Base-by-base conservation (phyloP, 805 yeast genomes). In the Nematodospora valgi region DNA sequence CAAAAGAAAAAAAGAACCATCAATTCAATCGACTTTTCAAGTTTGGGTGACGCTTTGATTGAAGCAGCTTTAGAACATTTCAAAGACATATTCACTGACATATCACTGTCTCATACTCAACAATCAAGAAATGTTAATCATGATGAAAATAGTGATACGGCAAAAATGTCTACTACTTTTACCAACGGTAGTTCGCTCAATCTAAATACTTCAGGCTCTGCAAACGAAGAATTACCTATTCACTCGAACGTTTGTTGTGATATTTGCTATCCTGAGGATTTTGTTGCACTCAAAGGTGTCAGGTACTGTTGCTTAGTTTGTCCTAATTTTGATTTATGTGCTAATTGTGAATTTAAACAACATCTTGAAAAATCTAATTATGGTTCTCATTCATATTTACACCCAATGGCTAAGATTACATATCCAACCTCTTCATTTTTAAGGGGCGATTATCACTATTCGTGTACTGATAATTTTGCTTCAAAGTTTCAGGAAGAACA, bases 221-320 rank as follows among this genome's bases (percentile, higher is more conserved):
- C 19, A 15, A 12, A 21, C 3, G 31, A 29, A 14, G 30, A 24
- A 12, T 8, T 23, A 18, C 30, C 32, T 6, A 41, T 52, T 4
- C 70, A 65, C 37, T 22, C 33, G 3, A 40, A 47, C 32, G 52
- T 59, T 21, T 43, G 58, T 18, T 66, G 72, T 35, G 69, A 66
- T 38, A 35, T 44, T n/a, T 67, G 72, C 34, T 34, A 44, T 38
- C 65, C 64, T 1, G 35, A 43, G 17, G 42, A 39, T 4, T 54
- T 56, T 41, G 45, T 37, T 12, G 72, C 76, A 3, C 56, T 73
- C 28, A 41, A 34, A 15, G 82, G 82, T 6, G 41, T 52, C 5
- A 62, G 83, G 32, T 77, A 64, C 46, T 64, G 67, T 28, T 77
- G 83, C 51, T 43, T 68, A 17, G 68, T 74, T 20, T 77, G 83